Base-by-base conservation (phyloP, 208 protist species). In the Wallacemonas sp. region DNA sequence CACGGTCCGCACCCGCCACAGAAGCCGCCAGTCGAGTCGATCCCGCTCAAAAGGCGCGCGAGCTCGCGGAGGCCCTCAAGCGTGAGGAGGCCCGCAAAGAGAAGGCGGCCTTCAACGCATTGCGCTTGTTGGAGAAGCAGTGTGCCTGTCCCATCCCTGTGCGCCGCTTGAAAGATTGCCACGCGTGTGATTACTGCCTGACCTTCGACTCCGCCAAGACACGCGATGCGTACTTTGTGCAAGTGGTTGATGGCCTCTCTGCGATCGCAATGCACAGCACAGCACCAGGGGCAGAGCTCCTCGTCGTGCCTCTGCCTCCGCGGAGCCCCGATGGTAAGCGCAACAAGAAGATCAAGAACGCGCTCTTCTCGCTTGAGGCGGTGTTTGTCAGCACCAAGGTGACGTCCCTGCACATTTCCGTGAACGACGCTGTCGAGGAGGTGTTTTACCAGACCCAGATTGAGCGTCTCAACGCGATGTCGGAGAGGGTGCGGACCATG, bases 121-220 rank as follows among this genome's bases (percentile, higher is more conserved):
- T 64, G 21, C 19, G 41, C 9, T 14, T 47, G 4, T 42, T 67
- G 28, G 39, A 53, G 33, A 58, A 44, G 46, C 46, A 67, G 45
- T 67, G 38, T 27, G 64, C 46, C 39, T 49, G 31, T 15, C 41
- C 64, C 24, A 38, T 69, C 19, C 51, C 53, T 15, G 64, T 69
- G n/a, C 4, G 17, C 14, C 64, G 46, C 19, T 21, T 69, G 6
- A 24, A 47, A 22, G 41, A 62, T 15, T 75, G 71, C 39, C 62
- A 60, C 22, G 59, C 64, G 15, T 82, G 68, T 30, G 71, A 82
- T 59, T 69, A 78, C 64, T 78, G 70, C 55, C 54, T 82, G 38
- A 42, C 69, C 38, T 45, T 82, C 31, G 56, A 63, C 22, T 62
- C 62, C n/a, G 62, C 59, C 62, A 67, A 34, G 15, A 17, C 62